Evolutionary conservation across 805 yeast genomes (phyloP).

Genomic region (Zygoascus ofunaensis): DNA sequence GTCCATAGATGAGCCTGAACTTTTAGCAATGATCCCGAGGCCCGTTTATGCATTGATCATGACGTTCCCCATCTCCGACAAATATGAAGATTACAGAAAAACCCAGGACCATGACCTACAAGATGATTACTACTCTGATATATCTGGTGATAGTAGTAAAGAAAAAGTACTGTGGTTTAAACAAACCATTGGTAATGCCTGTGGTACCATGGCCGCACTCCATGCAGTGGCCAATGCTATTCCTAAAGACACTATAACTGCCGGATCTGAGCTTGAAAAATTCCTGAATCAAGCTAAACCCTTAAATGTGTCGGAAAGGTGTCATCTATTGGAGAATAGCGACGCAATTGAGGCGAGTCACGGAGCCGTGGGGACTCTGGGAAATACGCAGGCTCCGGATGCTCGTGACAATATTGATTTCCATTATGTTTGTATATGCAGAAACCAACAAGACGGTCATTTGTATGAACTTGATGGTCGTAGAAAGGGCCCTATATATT

Average conservation of each 20-base stretch:
- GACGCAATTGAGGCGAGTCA: conserved; percentile 34
- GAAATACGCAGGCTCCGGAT: conserved; percentile 32
- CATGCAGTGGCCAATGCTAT: conserved; percentile 45
- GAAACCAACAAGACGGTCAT: conserved; percentile 31
- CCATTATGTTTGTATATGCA: conserved; percentile 73
- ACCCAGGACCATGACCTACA: conserved; percentile 30
- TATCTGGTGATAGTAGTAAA: conserved; percentile 12
- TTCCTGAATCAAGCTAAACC: conserved; percentile 24
- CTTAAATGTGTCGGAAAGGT: conserved; percentile 28
- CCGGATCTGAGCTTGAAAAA: conserved; percentile 22
- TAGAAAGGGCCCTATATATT: conserved; percentile 60
- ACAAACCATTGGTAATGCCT: conserved; percentile 80
- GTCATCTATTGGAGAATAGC: conserved; percentile 38
- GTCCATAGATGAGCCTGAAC: conserved; percentile 76
- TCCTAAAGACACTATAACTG: conserved; percentile 23
- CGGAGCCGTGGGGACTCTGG: conserved; percentile 27
- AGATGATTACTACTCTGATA: conserved; percentile 23
- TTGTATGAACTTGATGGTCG: conserved; percentile 88
- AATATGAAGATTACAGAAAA: conserved; percentile 45
- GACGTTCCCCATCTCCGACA: conserved; percentile 67
- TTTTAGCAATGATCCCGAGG: conserved; percentile 69
- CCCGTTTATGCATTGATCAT: conserved; percentile 71
- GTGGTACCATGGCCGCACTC: conserved; percentile 84
- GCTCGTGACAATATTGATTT: conserved; percentile 42
- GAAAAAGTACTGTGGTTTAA: conserved; percentile 56